Percentiles rank a stretch among this genome's conserved stretches.
phyloP scores from a whole-genome alignment of 1,284 basidiomycete species.

The Apiotrichum siamense region DNA sequence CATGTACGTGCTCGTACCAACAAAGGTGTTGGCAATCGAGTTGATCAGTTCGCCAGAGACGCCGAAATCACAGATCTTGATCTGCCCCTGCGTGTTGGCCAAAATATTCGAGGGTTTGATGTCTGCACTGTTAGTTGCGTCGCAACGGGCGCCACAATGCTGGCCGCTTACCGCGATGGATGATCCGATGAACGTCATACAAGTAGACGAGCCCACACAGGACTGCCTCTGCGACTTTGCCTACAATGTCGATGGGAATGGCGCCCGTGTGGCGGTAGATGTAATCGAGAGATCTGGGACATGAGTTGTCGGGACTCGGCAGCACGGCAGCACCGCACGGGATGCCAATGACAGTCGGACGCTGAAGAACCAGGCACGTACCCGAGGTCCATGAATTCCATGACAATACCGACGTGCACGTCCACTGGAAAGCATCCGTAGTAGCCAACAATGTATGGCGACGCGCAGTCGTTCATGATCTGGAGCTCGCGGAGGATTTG shows the following conservation, averaged over 20 bases:
- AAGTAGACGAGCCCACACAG: conserved; percentile 90
- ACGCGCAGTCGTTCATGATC: conserved; percentile 96
- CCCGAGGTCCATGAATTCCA: conserved; percentile 87
- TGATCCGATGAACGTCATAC: conserved; percentile 99
- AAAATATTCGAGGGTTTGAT: conserved; percentile 99
- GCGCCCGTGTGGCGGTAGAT: conserved; percentile 92
- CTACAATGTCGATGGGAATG: conserved; percentile 82
- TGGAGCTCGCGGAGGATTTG: conserved; percentile 96
- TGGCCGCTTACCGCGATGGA: conserved; percentile 70
- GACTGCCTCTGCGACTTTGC: conserved; percentile 85
- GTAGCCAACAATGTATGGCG: conserved; percentile 89
- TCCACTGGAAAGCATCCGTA: conserved; percentile 94
- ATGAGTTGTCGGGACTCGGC: neutral
- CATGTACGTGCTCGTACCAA: conserved; percentile 98
- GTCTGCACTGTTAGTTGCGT: conserved; percentile 55
- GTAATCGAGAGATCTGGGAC: conserved; percentile 60
- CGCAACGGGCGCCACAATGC: too few relatives aligned
- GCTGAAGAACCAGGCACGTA: conserved; percentile 22
- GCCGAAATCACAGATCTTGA: conserved; percentile 99
- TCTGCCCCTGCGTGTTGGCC: conserved; percentile 84
- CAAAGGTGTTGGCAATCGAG: conserved; percentile 97
- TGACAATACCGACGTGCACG: conserved; percentile 97
- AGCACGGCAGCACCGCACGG: too few relatives aligned
- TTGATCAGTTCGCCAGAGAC: conserved; percentile 98
- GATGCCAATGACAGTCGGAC: too few relatives aligned